These are phyloP conservation scores for Aureobasidium sp. DNA, from an alignment of 2,329 filamentous ascomycete genomes.

Conservation along the genomic window DNA sequence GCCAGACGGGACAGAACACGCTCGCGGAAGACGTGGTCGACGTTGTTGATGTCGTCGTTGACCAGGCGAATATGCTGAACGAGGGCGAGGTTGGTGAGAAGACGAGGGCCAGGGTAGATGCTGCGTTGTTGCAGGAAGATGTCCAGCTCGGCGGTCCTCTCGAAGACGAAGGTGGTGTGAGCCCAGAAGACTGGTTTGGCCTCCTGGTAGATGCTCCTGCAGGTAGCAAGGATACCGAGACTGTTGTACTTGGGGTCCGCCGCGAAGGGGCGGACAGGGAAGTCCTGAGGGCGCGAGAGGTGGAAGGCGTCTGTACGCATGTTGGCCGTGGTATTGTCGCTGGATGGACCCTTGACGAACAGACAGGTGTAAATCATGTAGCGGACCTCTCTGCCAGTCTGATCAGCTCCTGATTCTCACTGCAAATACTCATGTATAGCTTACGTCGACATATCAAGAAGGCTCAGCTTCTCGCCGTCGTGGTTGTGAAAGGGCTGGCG, in stretches of 20 bases:
- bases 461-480: not conserved
- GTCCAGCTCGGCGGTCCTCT: not conserved
- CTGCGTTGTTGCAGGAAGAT: not conserved
- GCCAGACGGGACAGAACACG: not conserved
- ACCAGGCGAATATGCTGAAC: not conserved
- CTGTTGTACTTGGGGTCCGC: not conserved
- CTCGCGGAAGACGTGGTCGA: not conserved
- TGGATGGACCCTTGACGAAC: not conserved
- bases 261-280: not conserved
- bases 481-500: not conserved
- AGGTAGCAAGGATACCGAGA: not conserved
- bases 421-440: no score
- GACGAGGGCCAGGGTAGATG: not conserved
- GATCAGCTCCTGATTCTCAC: not conserved
- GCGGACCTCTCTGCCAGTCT: not conserved
- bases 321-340: not conserved
- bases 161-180: not conserved
- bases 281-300: not conserved
- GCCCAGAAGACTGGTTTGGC: not conserved
- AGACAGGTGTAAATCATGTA: not conserved
- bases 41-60: not conserved
- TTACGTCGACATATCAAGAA: not conserved
- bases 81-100: not conserved
- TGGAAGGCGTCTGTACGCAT: not conserved
- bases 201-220: not conserved